Percentiles rank a stretch among this genome's conserved stretches.
These are phyloP conservation scores for Piper betle DNA, from an alignment of 164 flowering plant species.

Conservation along the genomic window DNA sequence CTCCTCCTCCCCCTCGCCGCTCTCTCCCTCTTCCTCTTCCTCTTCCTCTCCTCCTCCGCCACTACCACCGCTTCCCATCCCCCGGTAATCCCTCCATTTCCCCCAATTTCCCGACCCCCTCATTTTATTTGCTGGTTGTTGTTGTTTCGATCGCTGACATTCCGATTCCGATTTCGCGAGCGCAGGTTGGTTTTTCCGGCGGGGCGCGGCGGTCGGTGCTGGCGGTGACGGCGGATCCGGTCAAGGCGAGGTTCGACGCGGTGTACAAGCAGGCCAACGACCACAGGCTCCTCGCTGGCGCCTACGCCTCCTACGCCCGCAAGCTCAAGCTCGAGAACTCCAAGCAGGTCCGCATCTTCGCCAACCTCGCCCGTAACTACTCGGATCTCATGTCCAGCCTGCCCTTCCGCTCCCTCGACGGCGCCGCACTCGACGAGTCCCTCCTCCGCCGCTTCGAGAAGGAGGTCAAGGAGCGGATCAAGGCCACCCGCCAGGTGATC, in stretches of 20 bases:
- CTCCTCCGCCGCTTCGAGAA: conserved; percentile 11
- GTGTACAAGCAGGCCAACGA: conserved; percentile 9
- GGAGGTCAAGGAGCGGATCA: conserved; percentile 13
- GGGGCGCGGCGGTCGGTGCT: conserved; percentile 8
- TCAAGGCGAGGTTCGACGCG: conserved; percentile 9
- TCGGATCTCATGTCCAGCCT: conserved; percentile 12
- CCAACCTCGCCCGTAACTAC: conserved; percentile 10
- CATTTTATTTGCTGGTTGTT: background rate
- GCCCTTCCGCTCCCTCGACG: background rate
- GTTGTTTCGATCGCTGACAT: background rate
- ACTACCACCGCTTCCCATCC: background rate
- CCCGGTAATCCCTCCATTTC: background rate
- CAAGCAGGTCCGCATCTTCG: conserved; percentile 13
- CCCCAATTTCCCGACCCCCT: background rate
- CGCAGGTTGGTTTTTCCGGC: background rate
- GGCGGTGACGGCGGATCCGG: conserved; percentile 10
- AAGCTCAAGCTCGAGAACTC: conserved; percentile 20
- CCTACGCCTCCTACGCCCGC: conserved; percentile 17
- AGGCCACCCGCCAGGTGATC: conserved; percentile 8
- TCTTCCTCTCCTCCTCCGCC: background rate
- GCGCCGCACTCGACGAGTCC: conserved; percentile 6
- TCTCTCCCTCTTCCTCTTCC: background rate
- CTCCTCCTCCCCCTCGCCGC: conserved; percentile 1
- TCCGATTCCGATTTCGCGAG: background rate
- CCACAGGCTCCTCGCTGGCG: conserved; percentile 6